Percentiles rank a stretch among this genome's conserved stretches.
phyloP scores from a whole-genome alignment of 306 rosid genomes.

The Sicyos edulis region DNA sequence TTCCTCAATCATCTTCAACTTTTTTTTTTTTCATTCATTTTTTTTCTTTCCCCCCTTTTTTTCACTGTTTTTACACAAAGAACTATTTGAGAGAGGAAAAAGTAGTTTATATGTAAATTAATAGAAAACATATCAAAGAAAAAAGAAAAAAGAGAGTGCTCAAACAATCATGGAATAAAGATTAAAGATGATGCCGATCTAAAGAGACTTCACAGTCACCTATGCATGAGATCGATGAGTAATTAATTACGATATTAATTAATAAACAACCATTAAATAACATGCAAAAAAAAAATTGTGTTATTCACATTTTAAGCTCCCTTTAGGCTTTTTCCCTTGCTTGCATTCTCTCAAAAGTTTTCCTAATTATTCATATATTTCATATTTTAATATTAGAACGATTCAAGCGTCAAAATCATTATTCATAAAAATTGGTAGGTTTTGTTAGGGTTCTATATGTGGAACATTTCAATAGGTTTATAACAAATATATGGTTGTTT shows the following conservation, averaged over 20 bases:
- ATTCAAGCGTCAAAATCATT: background rate
- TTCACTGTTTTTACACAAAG: constrained; percentile 30
- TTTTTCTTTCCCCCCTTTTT: too few relatives aligned
- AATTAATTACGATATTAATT: too few relatives aligned
- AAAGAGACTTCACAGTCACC: constrained; percentile 17
- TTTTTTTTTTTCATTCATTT: constrained; percentile 31
- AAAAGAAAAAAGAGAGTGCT: constrained; percentile 12
- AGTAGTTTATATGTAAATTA: background rate
- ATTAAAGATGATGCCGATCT: constrained; percentile 15
- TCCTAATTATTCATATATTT: background rate
- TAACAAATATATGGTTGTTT: background rate
- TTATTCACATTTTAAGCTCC: constrained; percentile 1
- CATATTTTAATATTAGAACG: background rate
- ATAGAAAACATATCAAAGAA: background rate
- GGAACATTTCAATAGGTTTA: background rate
- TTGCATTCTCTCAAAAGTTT: constrained; percentile 10
- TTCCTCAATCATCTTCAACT: constrained; percentile 57
- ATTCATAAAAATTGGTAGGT: background rate
- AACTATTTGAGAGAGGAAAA: background rate
- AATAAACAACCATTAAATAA: background rate
- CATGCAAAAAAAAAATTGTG: constrained; percentile 5
- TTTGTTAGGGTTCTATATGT: background rate
- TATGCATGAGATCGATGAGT: constrained; percentile 11
- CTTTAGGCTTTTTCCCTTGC: constrained; percentile 8
- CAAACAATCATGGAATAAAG: constrained; percentile 22